These are phyloP conservation scores for Cucurbita argyrosperma DNA, from an alignment of 306 rosid species.

Conservation along the genomic window DNA sequence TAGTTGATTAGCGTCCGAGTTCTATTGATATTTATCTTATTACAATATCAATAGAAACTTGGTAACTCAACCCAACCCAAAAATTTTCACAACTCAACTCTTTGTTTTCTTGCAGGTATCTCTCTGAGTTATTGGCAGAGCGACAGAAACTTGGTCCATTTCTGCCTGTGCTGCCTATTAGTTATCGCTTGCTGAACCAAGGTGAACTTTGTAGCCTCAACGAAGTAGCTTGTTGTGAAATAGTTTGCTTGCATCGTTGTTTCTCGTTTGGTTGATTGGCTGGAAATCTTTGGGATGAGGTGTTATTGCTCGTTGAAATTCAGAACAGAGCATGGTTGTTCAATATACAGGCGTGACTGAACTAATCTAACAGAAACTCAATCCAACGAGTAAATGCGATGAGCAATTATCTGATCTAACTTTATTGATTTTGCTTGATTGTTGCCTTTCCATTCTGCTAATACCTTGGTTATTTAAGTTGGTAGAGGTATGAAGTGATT, in stretches of 20 bases:
- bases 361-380: neutral
- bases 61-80: too few species aligned
- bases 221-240: neutral
- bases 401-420: neutral
- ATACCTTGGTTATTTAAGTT: neutral
- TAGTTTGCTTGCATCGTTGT: neutral
- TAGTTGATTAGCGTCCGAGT: neutral
- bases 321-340: neutral
- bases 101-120: conserved; percentile 32
- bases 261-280: neutral
- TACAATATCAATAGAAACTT: too few species aligned
- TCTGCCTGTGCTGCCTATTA: conserved; percentile 52
- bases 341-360: neutral
- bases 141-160: conserved; percentile 76
- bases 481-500: neutral
- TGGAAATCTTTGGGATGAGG: neutral
- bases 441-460: neutral
- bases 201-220: conserved; percentile 36
- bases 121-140: conserved; percentile 64
- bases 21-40: too few species aligned
- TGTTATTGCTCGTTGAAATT: neutral
- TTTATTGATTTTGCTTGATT: neutral
- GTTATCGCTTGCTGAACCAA: conserved; percentile 68
- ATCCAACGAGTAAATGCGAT: neutral
- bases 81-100: too few species aligned